Base-by-base conservation (phyloP, 768 basidiomycete genomes). In the Suillus occidentalis region DNA sequence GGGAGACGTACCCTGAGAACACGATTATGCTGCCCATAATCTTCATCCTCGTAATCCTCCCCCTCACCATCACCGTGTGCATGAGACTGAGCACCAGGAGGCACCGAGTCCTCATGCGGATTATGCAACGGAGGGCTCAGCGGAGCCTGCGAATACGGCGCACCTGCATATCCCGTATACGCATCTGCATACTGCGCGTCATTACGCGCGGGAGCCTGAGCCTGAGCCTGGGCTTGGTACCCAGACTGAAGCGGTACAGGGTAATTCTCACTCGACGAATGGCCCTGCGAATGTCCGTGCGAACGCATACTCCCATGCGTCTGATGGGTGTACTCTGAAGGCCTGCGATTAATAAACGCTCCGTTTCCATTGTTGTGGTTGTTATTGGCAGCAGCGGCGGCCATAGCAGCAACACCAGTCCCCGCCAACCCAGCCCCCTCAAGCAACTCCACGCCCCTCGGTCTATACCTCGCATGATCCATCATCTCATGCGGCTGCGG, bases 11-110 rank as follows among this genome's bases (percentile, higher is more conserved):
- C 74, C 67, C 74, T 77, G 52, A 75, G 63, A 7, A 75, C 34
- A 43, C 75, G 74, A 39, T 63, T 65, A 12, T 71, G 66, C 4
- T 77, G 74, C 6, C 68, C 68, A 28, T 75, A 75, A 60, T 77
- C 74, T 28, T 70, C 5, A 0, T 71, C 69, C 12, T 50, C 47
- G 6, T 39, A 10, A 13, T 65, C 71, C 14, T 67, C 66, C 3
- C 52, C 64, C 4, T 31, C 31, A 31, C 0, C 31, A 31, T 31
- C 31, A 31, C 31, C n/a, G n/a, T n/a, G n/a, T n/a, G n/a, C n/a
- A n/a, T n/a, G n/a, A n/a, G n/a, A n/a, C n/a, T n/a, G n/a, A n/a
- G n/a, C n/a, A n/a, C n/a, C n/a, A n/a, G n/a, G n/a, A n/a, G n/a
- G n/a, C n/a, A n/a, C n/a, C n/a, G n/a, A n/a, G n/a, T n/a, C 66